Conservation (phyloP, 768 basidiomycete species). For the Rubroboletus pulcherrimus region DNA sequence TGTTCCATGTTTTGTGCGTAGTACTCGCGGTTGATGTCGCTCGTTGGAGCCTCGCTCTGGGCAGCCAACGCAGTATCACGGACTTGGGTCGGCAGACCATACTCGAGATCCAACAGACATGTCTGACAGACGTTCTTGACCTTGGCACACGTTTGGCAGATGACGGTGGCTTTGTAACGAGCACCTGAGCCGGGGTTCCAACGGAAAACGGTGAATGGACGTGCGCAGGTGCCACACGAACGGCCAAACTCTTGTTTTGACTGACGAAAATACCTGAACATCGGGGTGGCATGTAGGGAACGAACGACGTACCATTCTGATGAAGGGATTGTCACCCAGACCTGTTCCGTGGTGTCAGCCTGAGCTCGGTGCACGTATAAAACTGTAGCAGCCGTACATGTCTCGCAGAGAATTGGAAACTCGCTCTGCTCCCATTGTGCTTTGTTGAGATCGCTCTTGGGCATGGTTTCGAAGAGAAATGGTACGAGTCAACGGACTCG, state of each 20-base stretch:
- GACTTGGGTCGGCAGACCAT: constrained; percentile 94
- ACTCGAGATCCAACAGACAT: constrained; percentile 94
- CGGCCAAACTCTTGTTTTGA: constrained; percentile 96
- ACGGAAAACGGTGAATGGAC: constrained; percentile 95
- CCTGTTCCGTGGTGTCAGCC: constrained; percentile 40
- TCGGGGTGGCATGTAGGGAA: background rate
- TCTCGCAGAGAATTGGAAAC: constrained; percentile 92
- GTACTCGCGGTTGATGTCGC: constrained; percentile 96
- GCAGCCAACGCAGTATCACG: constrained; percentile 90
- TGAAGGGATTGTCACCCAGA: constrained; percentile 86
- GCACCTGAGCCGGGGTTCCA: constrained; percentile 96
- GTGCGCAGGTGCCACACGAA: constrained; percentile 95
- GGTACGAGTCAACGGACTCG: background rate
- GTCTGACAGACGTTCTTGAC: constrained; percentile 97
- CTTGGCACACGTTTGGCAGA: constrained; percentile 97
- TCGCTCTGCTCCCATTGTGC: constrained; percentile 93
- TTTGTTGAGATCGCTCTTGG: constrained; percentile 92
- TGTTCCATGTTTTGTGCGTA: constrained; percentile 90
- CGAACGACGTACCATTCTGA: constrained; percentile 73
- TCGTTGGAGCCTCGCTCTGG: constrained; percentile 86
- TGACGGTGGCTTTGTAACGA: constrained; percentile 94
- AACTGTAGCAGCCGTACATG: constrained; percentile 51
- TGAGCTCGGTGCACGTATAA: background rate
- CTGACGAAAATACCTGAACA: constrained; percentile 54
- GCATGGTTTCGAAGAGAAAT: constrained; percentile 39